These are phyloP conservation scores for Trypanosoma platydactyli DNA, from an alignment of 208 protist genomes.

Conservation along the genomic window DNA sequence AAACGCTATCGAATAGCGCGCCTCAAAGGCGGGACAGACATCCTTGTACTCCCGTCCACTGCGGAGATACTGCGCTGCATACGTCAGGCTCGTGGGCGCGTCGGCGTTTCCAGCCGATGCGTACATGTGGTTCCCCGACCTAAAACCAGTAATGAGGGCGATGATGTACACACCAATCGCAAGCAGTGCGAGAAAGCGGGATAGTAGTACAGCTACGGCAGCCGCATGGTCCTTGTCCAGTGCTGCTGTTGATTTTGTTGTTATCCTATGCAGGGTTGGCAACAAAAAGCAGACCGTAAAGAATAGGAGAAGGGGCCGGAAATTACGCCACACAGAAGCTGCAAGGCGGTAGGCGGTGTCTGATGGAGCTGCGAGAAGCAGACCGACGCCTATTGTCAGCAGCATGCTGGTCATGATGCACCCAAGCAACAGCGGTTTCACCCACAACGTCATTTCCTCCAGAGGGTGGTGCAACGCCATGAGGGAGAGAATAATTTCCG, in stretches of 20 bases:
- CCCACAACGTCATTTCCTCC: constrained; percentile 38
- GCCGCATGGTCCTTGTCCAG: constrained; percentile 7
- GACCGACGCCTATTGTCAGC: constrained; percentile 50
- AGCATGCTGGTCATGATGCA: constrained; percentile 68
- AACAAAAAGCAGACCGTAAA: constrained; percentile 46
- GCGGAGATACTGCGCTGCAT: constrained; percentile 45
- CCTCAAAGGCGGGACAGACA: constrained; percentile 3
- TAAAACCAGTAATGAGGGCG: constrained; percentile 37
- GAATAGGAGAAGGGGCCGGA: constrained; percentile 43
- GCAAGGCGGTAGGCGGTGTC: constrained; percentile 28
- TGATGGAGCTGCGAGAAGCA: constrained; percentile 38
- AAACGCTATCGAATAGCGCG: constrained; percentile 40
- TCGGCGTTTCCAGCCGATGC: constrained; percentile 37
- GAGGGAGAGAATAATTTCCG: constrained; percentile 54
- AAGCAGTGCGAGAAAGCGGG: constrained; percentile 33
- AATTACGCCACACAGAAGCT: constrained; percentile 39
- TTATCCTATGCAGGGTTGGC: constrained; percentile 47
- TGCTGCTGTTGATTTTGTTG: constrained; percentile 27
- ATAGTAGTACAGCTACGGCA: constrained; percentile 20
- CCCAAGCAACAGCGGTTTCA: constrained; percentile 62
- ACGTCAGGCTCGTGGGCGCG: constrained; percentile 35
- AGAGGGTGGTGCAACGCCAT: constrained; percentile 30
- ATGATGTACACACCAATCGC: constrained; percentile 39
- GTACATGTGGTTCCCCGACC: constrained; percentile 45
- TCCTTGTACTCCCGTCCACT: constrained; percentile 16